These are phyloP conservation scores for Arabidopsis lyrata DNA, from an alignment of 441 rosid species.

Conservation along the genomic window DNA sequence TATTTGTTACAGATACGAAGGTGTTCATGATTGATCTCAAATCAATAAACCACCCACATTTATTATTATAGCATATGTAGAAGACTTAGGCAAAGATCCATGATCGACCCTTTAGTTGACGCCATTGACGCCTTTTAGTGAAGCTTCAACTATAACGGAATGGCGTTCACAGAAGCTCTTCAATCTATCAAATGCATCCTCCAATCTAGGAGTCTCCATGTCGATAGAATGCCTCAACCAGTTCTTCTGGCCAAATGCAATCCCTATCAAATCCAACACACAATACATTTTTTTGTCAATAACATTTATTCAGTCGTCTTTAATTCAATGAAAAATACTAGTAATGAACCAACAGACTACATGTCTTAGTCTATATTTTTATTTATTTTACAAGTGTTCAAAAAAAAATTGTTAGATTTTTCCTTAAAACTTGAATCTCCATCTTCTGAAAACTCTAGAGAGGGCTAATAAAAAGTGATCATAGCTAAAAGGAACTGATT, in stretches of 20 bases:
- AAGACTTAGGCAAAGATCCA: too few species aligned
- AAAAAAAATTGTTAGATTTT: not conserved
- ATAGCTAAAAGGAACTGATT: not conserved
- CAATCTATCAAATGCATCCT: slow-evolving; percentile 43
- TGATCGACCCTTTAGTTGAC: not conserved
- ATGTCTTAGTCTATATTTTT: not conserved
- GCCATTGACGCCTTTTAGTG: not conserved
- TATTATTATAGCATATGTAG: too few species aligned
- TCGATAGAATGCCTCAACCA: slow-evolving; percentile 47
- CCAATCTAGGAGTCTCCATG: slow-evolving; percentile 30
- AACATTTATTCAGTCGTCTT: not conserved
- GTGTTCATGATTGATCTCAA: not conserved
- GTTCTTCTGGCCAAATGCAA: slow-evolving; percentile 37
- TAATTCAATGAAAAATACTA: not conserved
- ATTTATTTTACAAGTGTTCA: not conserved
- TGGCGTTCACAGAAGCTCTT: slow-evolving; percentile 42
- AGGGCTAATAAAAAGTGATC: not conserved
- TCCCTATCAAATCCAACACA: slow-evolving; percentile 27
- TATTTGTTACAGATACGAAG: not conserved
- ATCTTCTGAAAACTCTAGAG: not conserved
- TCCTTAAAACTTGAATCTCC: not conserved
- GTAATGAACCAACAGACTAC: not conserved
- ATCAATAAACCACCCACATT: not conserved
- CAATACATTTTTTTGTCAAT: not conserved
- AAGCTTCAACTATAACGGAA: not conserved